phyloP scores from a whole-genome alignment of 345 rosid species.

The Citrus unshiu region DNA sequence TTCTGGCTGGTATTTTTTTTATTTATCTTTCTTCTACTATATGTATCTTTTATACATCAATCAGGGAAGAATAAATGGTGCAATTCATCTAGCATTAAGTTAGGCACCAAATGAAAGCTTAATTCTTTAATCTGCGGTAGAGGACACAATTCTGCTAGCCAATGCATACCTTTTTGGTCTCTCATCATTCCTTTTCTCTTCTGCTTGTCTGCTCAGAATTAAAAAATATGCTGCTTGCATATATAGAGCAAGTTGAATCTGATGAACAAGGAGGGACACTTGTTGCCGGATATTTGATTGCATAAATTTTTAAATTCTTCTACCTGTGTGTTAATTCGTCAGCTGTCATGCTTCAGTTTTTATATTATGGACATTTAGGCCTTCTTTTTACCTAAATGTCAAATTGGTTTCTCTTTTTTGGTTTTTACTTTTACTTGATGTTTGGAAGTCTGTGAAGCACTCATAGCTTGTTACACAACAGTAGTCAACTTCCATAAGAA shows the following conservation, averaged over 20 bases:
- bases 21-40: neutral
- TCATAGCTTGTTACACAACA: neutral
- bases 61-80: neutral
- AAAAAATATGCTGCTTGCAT: neutral
- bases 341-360: neutral
- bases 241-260: neutral
- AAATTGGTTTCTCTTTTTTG: neutral
- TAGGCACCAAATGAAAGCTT: neutral
- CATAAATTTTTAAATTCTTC: neutral
- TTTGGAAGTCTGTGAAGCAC: neutral
- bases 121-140: neutral
- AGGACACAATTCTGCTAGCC: neutral
- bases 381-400: neutral
- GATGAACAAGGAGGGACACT: neutral
- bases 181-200: neutral
- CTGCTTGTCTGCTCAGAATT: neutral
- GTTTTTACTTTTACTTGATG: neutral
- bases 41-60: neutral
- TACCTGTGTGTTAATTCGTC: neutral
- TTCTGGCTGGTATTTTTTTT: conserved; percentile 6
- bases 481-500: neutral
- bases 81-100: neutral
- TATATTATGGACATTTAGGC: neutral
- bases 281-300: neutral
- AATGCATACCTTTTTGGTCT: neutral